Conservation (phyloP, 1,139 yeast species). For the Hansenula sp. region DNA sequence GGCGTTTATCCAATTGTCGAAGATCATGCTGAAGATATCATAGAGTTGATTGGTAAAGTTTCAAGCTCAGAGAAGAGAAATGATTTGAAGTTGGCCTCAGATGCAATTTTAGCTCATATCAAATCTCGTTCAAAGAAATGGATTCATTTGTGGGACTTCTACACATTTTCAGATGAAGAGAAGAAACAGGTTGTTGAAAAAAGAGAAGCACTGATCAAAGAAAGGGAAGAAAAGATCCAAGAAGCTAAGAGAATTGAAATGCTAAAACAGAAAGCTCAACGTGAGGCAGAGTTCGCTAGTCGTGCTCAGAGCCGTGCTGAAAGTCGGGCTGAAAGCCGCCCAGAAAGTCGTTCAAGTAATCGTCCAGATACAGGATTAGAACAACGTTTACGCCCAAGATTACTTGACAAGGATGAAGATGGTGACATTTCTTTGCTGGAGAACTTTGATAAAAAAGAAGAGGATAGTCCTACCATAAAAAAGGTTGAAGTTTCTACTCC, state of each 20-base stretch:
- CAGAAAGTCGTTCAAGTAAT: background rate
- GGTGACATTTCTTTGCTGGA: background rate
- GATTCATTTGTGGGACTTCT: conserved; percentile 56
- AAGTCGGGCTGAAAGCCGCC: background rate
- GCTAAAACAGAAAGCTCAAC: conserved; percentile 2
- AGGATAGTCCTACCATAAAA: background rate
- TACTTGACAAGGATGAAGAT: background rate
- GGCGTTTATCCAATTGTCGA: conserved; percentile 66
- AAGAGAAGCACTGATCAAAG: conserved; percentile 21
- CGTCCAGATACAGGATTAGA: background rate
- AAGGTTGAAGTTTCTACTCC: background rate
- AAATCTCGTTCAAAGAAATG: conserved; percentile 54
- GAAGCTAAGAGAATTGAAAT: conserved; percentile 17
- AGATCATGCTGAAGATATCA: conserved; percentile 57
- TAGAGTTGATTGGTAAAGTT: conserved; percentile 44
- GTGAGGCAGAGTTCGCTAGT: conserved; percentile 1
- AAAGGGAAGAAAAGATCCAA: conserved; percentile 20
- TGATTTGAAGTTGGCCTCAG: conserved; percentile 75
- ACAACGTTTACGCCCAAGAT: background rate
- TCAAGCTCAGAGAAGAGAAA: conserved; percentile 59
- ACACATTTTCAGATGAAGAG: conserved; percentile 36
- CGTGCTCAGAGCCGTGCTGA: background rate
- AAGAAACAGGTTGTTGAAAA: conserved; percentile 21
- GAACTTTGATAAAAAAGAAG: background rate
- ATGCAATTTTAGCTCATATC: conserved; percentile 71